Conservation (phyloP, 2,329 filamentous ascomycete genomes). For the Mollisiaceae sp. region DNA sequence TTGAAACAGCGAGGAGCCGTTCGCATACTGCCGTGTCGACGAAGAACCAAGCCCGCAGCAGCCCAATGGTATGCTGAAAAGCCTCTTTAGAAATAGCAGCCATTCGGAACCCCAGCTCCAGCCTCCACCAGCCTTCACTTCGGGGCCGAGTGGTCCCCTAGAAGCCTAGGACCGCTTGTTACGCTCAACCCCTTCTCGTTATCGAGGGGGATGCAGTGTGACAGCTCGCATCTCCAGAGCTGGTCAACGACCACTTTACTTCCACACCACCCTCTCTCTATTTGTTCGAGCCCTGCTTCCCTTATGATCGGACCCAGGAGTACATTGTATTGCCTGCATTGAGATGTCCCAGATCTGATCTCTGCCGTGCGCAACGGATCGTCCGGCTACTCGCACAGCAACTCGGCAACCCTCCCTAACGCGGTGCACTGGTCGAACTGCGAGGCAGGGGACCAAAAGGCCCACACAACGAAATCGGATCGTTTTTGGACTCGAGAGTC, state of each 20-base stretch:
- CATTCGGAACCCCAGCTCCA: slow-evolving; percentile 1
- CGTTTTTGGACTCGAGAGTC: too few species aligned
- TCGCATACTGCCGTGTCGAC: slow-evolving; percentile 2
- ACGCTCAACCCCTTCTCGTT: too few species aligned
- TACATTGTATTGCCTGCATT: too few species aligned
- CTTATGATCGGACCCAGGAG: not conserved
- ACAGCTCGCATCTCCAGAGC: not conserved
- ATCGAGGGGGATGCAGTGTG: not conserved
- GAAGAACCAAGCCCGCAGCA: not conserved
- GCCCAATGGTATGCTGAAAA: slow-evolving; percentile 7
- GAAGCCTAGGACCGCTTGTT: not conserved
- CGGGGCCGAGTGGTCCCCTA: not conserved
- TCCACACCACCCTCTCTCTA: not conserved
- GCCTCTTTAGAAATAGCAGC: not conserved
- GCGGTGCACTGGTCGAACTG: not conserved
- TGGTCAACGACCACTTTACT: not conserved
- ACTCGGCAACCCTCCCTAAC: not conserved
- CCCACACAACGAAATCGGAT: not conserved
- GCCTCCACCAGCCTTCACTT: too few species aligned
- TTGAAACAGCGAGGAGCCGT: slow-evolving; percentile 5
- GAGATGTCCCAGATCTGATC: not conserved
- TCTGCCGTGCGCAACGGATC: not conserved
- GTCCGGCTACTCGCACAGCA: not conserved
- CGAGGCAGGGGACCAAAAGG: not conserved
- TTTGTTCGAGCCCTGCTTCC: not conserved